Evolutionary conservation across 345 rosid species (phyloP).

Genomic region (Citrus australasica): DNA sequence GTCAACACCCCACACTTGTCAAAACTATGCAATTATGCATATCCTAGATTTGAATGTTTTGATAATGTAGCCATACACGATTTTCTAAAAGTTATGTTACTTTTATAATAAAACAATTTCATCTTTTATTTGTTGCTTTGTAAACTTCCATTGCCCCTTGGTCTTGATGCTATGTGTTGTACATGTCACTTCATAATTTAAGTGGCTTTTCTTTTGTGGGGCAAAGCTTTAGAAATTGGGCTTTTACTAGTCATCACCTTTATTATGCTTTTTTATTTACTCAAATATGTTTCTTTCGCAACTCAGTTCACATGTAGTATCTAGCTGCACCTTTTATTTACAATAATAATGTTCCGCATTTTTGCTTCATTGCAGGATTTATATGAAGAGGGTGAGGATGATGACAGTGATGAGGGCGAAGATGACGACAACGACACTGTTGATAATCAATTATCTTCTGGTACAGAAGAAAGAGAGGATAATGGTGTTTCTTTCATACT

Average conservation of each 20-base stretch:
- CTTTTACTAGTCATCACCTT: background rate
- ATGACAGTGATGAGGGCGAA: slow-evolving; percentile 3
- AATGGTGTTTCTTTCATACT: slow-evolving; percentile 19
- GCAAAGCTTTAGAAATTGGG: background rate
- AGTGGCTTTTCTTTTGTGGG: background rate
- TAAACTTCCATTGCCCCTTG: background rate
- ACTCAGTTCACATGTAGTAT: background rate
- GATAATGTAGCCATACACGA: background rate
- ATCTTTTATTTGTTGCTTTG: background rate
- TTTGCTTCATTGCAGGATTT: slow-evolving; percentile 36
- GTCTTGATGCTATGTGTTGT: background rate
- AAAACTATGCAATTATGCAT: background rate
- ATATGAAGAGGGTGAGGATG: slow-evolving; percentile 25
- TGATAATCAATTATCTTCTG: slow-evolving; percentile 34
- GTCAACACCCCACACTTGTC: too few relatives aligned
- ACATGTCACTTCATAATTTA: background rate
- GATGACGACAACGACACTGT: background rate
- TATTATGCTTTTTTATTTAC: background rate
- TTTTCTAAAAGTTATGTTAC: background rate
- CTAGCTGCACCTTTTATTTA: background rate
- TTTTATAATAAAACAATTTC: background rate
- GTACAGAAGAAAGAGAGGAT: slow-evolving; percentile 40
- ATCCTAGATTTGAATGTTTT: background rate
- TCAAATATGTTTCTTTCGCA: background rate
- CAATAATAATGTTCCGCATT: background rate